Base-by-base conservation (phyloP, 306 rosid genomes). In the Geum urbanum region DNA sequence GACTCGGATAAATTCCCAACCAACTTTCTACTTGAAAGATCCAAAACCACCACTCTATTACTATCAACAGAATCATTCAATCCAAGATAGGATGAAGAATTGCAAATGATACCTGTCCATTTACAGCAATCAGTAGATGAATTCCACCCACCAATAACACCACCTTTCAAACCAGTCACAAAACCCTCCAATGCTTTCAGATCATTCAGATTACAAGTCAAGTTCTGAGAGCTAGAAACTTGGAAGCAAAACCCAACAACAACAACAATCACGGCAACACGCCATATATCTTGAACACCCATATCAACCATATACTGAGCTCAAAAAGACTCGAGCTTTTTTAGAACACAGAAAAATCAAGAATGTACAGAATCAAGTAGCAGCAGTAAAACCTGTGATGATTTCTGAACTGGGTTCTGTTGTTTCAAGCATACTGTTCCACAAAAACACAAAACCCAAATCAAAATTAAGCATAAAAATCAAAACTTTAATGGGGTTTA, bases 91-190 rank as follows among this genome's bases (percentile, higher is more conserved):
- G 57, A 70, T 5, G 79, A 59, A 76, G 79, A 40, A 47, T 24
- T 49, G 66, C 87, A 83, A 48, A 75, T 70, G 39, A 83, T 41
- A n/a, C 84, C 87, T 66, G 27, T 43, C 87, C 84, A 83, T 20
- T 13, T 24, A 56, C 87, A 83, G 74, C 87, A 83, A 56, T 83
- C 53, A 54, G 63, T 16, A 43, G 86, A 69, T 19, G 20, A 27
- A 11, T 53, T 22, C 14, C 74, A 72, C 87, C 82, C 80, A 12
- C 45, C 32, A 2, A 48, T 53, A 75, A 67, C 45, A 37, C 5
- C 7, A 5, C 64, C 47, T 13, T 63, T 46, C 24, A 83, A n/a
- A 37, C 27, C 74, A 2, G 40, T 55, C 73, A 14, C 67, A 64
- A 77, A 79, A 27, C 53, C 78, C 11, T 50, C 51, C 60, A 83